phyloP scores from a whole-genome alignment of 2,329 filamentous ascomycete genomes.

The Lasiodiplodia sp. region DNA sequence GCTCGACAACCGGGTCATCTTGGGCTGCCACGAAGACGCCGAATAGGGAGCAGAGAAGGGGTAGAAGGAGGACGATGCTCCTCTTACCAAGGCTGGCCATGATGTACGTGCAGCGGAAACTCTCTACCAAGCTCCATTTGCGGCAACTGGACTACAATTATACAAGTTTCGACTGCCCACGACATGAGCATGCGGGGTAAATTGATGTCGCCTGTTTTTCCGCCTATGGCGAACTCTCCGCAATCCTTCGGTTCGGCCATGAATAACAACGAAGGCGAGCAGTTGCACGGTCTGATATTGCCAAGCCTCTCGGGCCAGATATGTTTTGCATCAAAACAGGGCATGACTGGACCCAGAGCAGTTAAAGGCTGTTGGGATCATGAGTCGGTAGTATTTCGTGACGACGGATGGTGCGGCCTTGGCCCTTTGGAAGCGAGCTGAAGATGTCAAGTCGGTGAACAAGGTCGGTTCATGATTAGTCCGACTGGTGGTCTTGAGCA shows the following conservation, averaged over 20 bases:
- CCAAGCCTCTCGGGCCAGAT: not conserved
- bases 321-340: not conserved
- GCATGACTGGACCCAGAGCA: not conserved
- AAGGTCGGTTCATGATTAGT: conserved; percentile 11
- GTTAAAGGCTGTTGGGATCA: too few relatives aligned
- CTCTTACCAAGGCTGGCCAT: conserved; percentile 3
- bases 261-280: not conserved
- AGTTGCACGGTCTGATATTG: not conserved
- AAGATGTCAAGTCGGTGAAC: conserved; percentile 14
- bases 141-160: too few relatives aligned
- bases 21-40: not conserved
- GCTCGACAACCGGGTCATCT: conserved; percentile 35
- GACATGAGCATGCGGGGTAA: conserved; percentile 3
- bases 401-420: not conserved
- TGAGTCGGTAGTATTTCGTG: not conserved
- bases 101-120: not conserved
- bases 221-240: conserved; percentile 4
- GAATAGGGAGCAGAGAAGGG: not conserved
- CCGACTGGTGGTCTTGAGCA: not conserved
- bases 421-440: not conserved
- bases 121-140: not conserved
- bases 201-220: not conserved
- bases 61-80: not conserved
- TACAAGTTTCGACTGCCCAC: too few relatives aligned
- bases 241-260: conserved; percentile 5